Conservation (phyloP, 352 stramenopile species). For the Phytophthora cactorum region DNA sequence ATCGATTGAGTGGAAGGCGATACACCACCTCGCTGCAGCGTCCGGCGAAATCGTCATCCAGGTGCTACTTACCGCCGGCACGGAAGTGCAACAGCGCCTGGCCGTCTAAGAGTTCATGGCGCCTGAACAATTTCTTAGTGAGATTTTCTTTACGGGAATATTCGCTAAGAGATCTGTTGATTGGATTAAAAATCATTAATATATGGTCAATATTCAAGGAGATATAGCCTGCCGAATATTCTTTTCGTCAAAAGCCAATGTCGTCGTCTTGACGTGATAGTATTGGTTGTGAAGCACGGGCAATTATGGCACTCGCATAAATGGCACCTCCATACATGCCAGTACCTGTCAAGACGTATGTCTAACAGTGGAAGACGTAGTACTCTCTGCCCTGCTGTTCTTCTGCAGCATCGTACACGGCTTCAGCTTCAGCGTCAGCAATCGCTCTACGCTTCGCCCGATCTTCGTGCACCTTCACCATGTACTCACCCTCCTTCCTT, state of each 20-base stretch:
- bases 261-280: slow-evolving; percentile 1
- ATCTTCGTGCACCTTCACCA: neutral
- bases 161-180: neutral
- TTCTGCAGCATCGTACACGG: neutral
- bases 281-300: neutral
- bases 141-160: neutral
- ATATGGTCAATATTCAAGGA: neutral
- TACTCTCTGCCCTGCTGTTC: neutral
- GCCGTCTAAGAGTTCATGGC: too few species aligned
- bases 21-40: too few species aligned
- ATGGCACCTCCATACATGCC: neutral
- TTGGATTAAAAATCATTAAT: neutral
- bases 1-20: too few species aligned
- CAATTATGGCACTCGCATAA: neutral
- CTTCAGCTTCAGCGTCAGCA: neutral
- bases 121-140: neutral
- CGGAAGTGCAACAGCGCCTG: too few species aligned
- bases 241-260: neutral
- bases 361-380: neutral
- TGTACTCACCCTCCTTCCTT: neutral
- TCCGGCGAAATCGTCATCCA: too few species aligned
- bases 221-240: neutral
- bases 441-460: too few species aligned
- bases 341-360: neutral
- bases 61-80: too few species aligned